phyloP scores from a whole-genome alignment of 1,284 basidiomycete genomes.

The Marasmius tenuissimus region DNA sequence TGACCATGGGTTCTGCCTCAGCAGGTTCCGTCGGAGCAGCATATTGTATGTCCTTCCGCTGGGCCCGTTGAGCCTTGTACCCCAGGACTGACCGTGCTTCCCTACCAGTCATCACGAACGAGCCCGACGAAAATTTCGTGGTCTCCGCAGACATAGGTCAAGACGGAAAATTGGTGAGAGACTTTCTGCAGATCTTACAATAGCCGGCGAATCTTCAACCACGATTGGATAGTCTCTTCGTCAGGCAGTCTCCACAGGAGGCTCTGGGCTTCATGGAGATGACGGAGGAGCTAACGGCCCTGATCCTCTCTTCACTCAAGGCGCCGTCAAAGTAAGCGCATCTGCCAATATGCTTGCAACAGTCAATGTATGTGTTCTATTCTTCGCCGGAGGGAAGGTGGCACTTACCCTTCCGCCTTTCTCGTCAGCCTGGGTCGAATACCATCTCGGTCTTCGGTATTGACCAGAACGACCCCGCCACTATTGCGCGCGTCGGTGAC shows the following conservation, averaged over 20 bases:
- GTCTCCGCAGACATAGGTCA: conserved; percentile 28
- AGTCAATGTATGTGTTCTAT: conserved; percentile 37
- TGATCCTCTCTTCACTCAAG: conserved; percentile 49
- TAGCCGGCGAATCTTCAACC: not conserved
- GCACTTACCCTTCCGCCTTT: not conserved
- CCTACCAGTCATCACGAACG: conserved; percentile 34
- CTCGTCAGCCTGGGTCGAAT: conserved; percentile 43
- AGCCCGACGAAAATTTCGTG: conserved; percentile 30
- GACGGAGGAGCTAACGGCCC: conserved; percentile 30
- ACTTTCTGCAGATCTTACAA: not conserved
- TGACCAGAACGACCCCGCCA: conserved; percentile 38
- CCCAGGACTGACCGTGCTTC: not conserved
- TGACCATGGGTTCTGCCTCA: not conserved
- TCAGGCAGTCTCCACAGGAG: conserved; percentile 35
- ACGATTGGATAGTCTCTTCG: conserved; percentile 25
- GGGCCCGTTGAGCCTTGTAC: not conserved
- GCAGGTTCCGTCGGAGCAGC: not conserved
- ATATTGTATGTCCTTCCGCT: not conserved
- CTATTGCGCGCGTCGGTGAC: conserved; percentile 38
- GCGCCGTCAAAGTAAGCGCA: conserved; percentile 42
- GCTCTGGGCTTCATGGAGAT: conserved; percentile 40
- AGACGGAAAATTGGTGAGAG: conserved; percentile 28
- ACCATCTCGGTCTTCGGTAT: conserved; percentile 46
- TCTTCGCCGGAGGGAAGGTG: not conserved
- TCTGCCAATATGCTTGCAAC: conserved; percentile 39